A percentile compares a stretch with the other conserved stretches of the same genome.
phyloP scores from a whole-genome alignment of 129 eudicot species.

The Flaveria bidentis region DNA sequence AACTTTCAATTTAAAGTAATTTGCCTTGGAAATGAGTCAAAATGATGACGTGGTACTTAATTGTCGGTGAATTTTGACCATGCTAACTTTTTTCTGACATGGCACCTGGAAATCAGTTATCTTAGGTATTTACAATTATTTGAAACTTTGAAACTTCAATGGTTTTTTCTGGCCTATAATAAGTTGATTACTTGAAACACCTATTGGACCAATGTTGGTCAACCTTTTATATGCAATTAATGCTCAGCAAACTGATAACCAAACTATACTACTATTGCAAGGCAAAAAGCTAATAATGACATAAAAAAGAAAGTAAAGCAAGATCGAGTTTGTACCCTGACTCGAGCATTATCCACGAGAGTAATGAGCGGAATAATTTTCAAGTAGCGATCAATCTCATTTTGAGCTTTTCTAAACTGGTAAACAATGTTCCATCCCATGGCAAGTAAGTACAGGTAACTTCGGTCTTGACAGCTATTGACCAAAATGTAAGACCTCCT shows the following conservation, averaged over 20 bases:
- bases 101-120: background rate
- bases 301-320: constrained; percentile 6
- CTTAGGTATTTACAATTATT: background rate
- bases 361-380: constrained; percentile 92
- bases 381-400: constrained; percentile 88
- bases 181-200: background rate
- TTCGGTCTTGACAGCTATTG: constrained; percentile 88
- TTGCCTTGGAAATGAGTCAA: background rate
- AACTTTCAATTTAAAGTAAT: background rate
- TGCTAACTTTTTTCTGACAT: background rate
- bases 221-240: constrained; percentile 5
- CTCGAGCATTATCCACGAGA: constrained; percentile 97
- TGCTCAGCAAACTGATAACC: no score
- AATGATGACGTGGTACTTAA: background rate
- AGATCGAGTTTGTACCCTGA: constrained; percentile 57
- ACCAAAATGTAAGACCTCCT: constrained; percentile 93
- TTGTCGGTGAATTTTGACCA: background rate
- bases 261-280: background rate
- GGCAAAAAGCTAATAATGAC: background rate
- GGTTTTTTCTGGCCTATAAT: background rate
- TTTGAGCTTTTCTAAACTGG: constrained; percentile 89
- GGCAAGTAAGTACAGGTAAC: constrained; percentile 87
- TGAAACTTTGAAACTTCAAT: background rate
- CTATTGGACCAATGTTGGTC: background rate
- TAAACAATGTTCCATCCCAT: constrained; percentile 99